Evolutionary conservation across 805 yeast species (phyloP).

Genomic region (Candida qinlingensis): DNA sequence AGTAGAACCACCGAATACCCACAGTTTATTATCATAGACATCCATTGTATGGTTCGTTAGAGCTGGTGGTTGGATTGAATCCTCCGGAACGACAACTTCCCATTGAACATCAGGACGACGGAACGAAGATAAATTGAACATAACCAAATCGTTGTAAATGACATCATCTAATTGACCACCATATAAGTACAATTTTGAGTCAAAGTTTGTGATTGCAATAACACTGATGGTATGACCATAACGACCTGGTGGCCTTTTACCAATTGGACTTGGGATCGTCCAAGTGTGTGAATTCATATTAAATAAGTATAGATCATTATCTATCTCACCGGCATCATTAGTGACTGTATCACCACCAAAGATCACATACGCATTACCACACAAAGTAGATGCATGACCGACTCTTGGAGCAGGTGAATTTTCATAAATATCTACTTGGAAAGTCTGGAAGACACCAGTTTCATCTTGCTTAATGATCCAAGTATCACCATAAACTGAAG

Average conservation of each 20-base stretch:
- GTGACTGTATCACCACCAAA: constrained; percentile 96
- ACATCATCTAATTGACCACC: constrained; percentile 93
- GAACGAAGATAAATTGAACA: constrained; percentile 82
- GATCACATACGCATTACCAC: constrained; percentile 92
- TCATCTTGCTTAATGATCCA: constrained; percentile 71
- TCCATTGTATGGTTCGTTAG: constrained; percentile 89
- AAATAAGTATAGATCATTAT: constrained; percentile 84
- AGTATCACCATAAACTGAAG: constrained; percentile 89
- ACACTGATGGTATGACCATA: constrained; percentile 91
- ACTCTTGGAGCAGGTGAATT: constrained; percentile 93
- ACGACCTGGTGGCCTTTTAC: constrained; percentile 81
- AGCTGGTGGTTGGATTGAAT: constrained; percentile 64
- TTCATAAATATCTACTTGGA: constrained; percentile 64
- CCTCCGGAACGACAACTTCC: constrained; percentile 60
- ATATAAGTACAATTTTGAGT: constrained; percentile 66
- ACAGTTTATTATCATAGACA: constrained; percentile 70
- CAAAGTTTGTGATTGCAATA: constrained; percentile 54
- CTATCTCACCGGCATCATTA: constrained; percentile 70
- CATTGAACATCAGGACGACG: constrained; percentile 80
- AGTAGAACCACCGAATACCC: constrained; percentile 91
- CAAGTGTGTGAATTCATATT: constrained; percentile 72
- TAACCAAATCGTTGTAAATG: constrained; percentile 75
- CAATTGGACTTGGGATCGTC: constrained; percentile 72
- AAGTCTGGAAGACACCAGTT: constrained; percentile 29
- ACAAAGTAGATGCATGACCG: constrained; percentile 86